Conservation (phyloP, 129 eudicot genomes). For the Flaveria bidentis region DNA sequence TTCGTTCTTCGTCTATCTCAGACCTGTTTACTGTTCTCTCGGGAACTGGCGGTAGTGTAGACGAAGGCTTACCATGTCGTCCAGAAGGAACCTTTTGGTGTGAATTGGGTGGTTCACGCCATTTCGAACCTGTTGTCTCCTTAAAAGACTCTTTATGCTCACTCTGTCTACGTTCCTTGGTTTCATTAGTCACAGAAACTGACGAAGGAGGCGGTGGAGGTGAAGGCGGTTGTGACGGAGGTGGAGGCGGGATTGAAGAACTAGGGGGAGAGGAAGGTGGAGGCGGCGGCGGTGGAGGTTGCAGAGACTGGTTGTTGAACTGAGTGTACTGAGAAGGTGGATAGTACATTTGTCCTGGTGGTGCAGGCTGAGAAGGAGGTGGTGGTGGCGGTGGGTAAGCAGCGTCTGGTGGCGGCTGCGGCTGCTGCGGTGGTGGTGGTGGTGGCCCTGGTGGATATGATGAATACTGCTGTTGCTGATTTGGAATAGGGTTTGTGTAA, state of each 20-base stretch:
- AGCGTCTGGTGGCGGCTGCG: constrained; percentile 49
- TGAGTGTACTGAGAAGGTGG: constrained; percentile 64
- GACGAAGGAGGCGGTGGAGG: constrained; percentile 58
- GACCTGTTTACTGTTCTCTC: constrained; percentile 46
- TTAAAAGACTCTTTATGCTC: constrained; percentile 23
- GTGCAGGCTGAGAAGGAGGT: constrained; percentile 48
- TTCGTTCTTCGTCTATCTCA: constrained; percentile 86
- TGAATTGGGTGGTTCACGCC: constrained; percentile 36
- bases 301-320: constrained; percentile 49
- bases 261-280: constrained; percentile 60
- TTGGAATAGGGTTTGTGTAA: constrained; percentile 52
- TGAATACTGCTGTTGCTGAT: constrained; percentile 52
- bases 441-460: constrained; percentile 46
- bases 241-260: constrained; percentile 48
- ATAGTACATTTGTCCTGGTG: constrained; percentile 53
- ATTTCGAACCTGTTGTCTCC: constrained; percentile 30
- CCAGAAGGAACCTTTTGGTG: constrained; percentile 35
- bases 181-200: constrained; percentile 27
- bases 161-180: constrained; percentile 44
- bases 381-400: constrained; percentile 49
- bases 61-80: constrained; percentile 46
- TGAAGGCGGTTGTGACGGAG: background rate
- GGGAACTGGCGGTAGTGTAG: constrained; percentile 49
- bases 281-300: constrained; percentile 54
- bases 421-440: constrained; percentile 55